phyloP scores from a whole-genome alignment of 2,329 filamentous ascomycete species.

The Neobulgaria alba region DNA sequence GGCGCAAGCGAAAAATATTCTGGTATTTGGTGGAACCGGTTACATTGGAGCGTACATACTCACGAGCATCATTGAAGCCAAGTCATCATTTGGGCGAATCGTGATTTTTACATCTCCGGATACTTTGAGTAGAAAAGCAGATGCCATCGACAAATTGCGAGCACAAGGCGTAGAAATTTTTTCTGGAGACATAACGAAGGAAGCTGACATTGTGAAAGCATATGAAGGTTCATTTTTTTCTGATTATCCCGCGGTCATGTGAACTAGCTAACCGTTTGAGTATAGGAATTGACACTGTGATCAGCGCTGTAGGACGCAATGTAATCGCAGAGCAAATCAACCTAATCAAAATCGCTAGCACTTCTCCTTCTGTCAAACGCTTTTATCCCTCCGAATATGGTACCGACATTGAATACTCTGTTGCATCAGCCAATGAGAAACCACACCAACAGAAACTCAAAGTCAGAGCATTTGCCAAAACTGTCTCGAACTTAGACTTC shows the following conservation, averaged over 20 bases:
- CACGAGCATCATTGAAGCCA: slow-evolving; percentile 37
- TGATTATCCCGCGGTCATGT: too few species aligned
- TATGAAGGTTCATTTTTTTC: slow-evolving; percentile 38
- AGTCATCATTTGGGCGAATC: slow-evolving; percentile 38
- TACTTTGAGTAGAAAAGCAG: slow-evolving; percentile 41
- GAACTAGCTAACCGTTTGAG: neutral
- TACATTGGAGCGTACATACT: slow-evolving; percentile 44
- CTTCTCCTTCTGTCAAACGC: slow-evolving; percentile 53
- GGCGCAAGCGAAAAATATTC: slow-evolving; percentile 29
- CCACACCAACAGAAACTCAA: slow-evolving; percentile 64
- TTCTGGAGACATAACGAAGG: slow-evolving; percentile 44
- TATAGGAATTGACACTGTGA: slow-evolving; percentile 50
- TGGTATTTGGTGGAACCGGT: slow-evolving; percentile 45
- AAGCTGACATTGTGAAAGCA: slow-evolving; percentile 44
- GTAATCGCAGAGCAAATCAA: slow-evolving; percentile 50
- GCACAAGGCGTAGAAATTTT: slow-evolving; percentile 46
- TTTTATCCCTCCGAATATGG: slow-evolving; percentile 53
- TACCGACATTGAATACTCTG: slow-evolving; percentile 44
- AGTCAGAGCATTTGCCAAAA: slow-evolving; percentile 52
- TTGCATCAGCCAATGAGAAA: slow-evolving; percentile 48
- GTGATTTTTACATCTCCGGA: slow-evolving; percentile 48
- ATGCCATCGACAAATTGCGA: slow-evolving; percentile 34
- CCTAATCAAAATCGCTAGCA: slow-evolving; percentile 39
- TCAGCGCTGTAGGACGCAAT: slow-evolving; percentile 56
- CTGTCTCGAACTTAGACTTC: slow-evolving; percentile 44